These are phyloP conservation scores for Hyaloscypha finlandica DNA, from an alignment of 495 filamentous ascomycete species.

Conservation along the genomic window DNA sequence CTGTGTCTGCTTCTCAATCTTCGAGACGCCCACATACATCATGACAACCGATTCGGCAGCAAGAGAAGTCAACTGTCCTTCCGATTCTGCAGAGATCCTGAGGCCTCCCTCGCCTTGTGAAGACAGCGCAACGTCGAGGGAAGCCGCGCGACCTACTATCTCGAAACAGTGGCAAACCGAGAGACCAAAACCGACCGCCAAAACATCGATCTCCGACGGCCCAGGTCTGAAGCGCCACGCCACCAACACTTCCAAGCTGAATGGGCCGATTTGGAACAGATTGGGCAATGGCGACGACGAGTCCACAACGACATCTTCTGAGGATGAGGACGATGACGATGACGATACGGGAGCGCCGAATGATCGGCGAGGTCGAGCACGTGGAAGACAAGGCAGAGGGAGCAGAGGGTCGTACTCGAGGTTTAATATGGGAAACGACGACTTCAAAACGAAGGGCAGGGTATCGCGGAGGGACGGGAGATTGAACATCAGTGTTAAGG, in stretches of 20 bases:
- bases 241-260: conserved; percentile 24
- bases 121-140: background rate
- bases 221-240: conserved; percentile 10
- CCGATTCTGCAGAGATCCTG: background rate
- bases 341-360: conserved; percentile 5
- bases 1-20: background rate
- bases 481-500: conserved; percentile 66
- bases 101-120: background rate
- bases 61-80: background rate
- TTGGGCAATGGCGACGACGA: conserved; percentile 6
- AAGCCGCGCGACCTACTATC: conserved; percentile 13
- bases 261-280: conserved; percentile 22
- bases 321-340: conserved; percentile 10
- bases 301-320: conserved; percentile 13
- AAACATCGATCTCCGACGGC: conserved; percentile 4
- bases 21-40: background rate
- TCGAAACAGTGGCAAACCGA: conserved; percentile 27
- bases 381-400: background rate
- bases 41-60: background rate
- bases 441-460: conserved; percentile 65
- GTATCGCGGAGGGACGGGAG: conserved; percentile 70
- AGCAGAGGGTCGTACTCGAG: conserved; percentile 33
- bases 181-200: conserved; percentile 22
- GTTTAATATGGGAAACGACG: conserved; percentile 61
- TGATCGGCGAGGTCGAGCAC: background rate